phyloP scores from a whole-genome alignment of 169 alveolate genomes.

The Toxoplasma gondii region DNA sequence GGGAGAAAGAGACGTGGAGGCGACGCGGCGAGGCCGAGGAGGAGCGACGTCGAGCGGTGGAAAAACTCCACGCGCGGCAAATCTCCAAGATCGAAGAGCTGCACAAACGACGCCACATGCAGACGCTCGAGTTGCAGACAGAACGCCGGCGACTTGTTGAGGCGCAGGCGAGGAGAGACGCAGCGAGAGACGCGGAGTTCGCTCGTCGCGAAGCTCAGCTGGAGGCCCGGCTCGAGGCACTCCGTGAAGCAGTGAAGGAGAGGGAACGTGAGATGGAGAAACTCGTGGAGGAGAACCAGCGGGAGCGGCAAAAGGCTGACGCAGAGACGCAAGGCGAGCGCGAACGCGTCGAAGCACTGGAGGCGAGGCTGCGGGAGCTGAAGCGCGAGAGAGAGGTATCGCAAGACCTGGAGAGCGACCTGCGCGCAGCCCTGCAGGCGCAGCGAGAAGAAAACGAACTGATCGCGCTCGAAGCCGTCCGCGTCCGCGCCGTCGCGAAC shows the following conservation, averaged over 20 bases:
- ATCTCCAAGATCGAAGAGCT: not conserved
- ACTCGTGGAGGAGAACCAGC: not conserved
- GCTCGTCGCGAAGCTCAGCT: not conserved
- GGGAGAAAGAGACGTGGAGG: not conserved
- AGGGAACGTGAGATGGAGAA: not conserved
- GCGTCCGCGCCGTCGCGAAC: not conserved
- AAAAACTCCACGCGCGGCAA: not conserved
- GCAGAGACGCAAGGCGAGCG: not conserved
- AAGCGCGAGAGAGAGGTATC: not conserved
- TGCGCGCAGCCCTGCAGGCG: not conserved
- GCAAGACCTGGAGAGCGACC: not conserved
- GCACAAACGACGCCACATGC: not conserved
- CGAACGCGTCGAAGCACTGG: not conserved
- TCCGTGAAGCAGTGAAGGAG: not conserved
- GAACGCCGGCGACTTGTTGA: not conserved
- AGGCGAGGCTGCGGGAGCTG: not conserved
- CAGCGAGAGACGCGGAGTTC: not conserved
- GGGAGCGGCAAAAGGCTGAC: not conserved
- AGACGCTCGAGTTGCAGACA: not conserved
- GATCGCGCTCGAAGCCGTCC: not conserved
- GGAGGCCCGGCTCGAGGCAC: not conserved
- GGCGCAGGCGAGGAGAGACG: no score
- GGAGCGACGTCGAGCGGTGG: not conserved
- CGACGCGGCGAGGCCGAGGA: not conserved
- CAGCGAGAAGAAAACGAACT: not conserved